These are phyloP conservation scores for Encephalitozoon romaleae DNA, from an alignment of 371 early-diverging fungal species.

Conservation along the genomic window DNA sequence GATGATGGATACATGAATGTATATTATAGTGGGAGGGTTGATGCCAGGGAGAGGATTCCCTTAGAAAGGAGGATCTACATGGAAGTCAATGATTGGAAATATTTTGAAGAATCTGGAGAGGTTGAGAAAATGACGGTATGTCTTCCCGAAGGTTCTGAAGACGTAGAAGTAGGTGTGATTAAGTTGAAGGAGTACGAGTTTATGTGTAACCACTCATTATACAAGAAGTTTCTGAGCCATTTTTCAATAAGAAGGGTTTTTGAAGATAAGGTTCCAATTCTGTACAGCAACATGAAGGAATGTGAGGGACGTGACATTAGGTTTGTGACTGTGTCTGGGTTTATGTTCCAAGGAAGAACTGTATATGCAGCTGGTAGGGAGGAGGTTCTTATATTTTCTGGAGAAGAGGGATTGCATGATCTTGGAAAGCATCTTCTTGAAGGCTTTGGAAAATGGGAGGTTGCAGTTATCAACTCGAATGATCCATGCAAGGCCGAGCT, in stretches of 20 bases:
- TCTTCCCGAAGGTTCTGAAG: background rate
- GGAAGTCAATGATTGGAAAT: background rate
- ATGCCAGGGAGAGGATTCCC: background rate
- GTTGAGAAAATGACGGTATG: background rate
- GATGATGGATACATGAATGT: background rate
- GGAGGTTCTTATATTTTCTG: background rate
- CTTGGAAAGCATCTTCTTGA: background rate
- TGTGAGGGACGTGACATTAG: background rate
- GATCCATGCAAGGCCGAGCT: background rate
- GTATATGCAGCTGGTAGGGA: background rate
- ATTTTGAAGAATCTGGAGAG: constrained; percentile 6
- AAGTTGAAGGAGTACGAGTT: background rate
- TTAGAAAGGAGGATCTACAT: constrained; percentile 10
- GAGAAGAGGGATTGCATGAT: background rate
- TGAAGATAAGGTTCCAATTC: constrained; percentile 1
- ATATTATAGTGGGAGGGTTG: background rate
- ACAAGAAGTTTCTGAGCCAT: constrained; percentile 32
- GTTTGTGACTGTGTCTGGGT: background rate
- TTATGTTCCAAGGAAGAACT: background rate
- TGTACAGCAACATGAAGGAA: background rate
- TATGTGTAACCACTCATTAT: background rate
- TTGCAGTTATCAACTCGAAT: background rate
- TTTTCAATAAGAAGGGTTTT: constrained; percentile 38
- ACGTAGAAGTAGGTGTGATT: background rate
- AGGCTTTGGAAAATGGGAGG: background rate